Percentiles rank a stretch among this genome's conserved stretches.
These are phyloP conservation scores for Xanthoconium purpureum DNA, from an alignment of 768 basidiomycete genomes.

Conservation along the genomic window DNA sequence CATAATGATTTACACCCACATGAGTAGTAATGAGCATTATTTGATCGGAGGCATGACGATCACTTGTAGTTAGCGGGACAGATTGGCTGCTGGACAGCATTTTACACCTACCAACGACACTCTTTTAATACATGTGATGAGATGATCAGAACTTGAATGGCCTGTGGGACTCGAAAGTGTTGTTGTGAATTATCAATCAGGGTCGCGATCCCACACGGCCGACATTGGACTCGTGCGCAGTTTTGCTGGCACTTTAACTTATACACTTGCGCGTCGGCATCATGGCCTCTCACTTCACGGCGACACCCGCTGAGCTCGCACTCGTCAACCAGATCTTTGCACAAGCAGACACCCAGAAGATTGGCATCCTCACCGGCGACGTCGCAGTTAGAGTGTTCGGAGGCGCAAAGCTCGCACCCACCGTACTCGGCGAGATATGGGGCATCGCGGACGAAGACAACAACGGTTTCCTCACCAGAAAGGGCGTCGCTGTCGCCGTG, in stretches of 20 bases:
- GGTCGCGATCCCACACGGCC: constrained; percentile 5
- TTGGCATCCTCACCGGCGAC: constrained; percentile 86
- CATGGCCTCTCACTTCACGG: constrained; percentile 45
- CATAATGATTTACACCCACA: background rate
- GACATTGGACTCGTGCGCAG: constrained; percentile 14
- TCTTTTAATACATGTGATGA: constrained; percentile 8
- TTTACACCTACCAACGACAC: background rate
- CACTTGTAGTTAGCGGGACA: constrained; percentile 7
- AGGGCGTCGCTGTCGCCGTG: constrained; percentile 84
- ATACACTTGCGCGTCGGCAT: constrained; percentile 14
- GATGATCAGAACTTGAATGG: background rate
- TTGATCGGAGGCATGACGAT: constrained; percentile 5
- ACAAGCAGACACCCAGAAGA: constrained; percentile 71
- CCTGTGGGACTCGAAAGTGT: background rate
- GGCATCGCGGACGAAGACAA: constrained; percentile 88
- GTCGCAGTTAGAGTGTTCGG: constrained; percentile 84
- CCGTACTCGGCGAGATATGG: constrained; percentile 91
- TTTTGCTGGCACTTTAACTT: constrained; percentile 18
- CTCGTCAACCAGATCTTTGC: constrained; percentile 73
- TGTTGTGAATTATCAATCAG: background rate
- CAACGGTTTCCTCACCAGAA: constrained; percentile 86
- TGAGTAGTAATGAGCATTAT: background rate
- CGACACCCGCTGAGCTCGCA: constrained; percentile 47
- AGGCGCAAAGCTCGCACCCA: constrained; percentile 75
- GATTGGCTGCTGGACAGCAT: constrained; percentile 17